These are phyloP conservation scores for Stemphylium lycopersici DNA, from an alignment of 2,329 filamentous ascomycete genomes.

Conservation along the genomic window DNA sequence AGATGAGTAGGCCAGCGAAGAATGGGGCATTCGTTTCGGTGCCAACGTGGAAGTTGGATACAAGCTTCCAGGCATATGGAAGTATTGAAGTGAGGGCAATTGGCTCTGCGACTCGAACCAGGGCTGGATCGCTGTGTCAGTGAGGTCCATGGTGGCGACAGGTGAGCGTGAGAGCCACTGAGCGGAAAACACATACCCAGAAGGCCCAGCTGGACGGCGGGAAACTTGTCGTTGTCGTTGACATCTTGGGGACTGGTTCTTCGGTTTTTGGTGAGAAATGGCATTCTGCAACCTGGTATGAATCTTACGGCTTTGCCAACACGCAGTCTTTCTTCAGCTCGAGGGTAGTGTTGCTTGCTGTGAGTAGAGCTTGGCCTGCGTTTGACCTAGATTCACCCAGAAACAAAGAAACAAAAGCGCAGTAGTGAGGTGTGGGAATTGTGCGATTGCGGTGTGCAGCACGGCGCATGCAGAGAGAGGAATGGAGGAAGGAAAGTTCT, in stretches of 20 bases:
- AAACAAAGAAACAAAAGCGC: slow-evolving; percentile 6
- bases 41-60: slow-evolving; percentile 45
- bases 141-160: neutral
- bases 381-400: slow-evolving; percentile 12
- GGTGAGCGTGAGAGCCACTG: neutral
- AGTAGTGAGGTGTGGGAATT: neutral
- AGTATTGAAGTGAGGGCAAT: slow-evolving; percentile 94
- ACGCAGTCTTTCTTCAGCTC: slow-evolving; percentile 24
- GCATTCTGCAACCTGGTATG: slow-evolving; percentile 59
- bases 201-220: slow-evolving; percentile 79
- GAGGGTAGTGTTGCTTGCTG: slow-evolving; percentile 8
- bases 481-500: slow-evolving; percentile 15
- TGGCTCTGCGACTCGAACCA: slow-evolving; percentile 89
- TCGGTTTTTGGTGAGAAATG: slow-evolving; percentile 62
- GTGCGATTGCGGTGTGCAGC: slow-evolving; percentile 1
- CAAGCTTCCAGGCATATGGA: slow-evolving; percentile 66
- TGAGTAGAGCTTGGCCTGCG: slow-evolving; percentile 22
- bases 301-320: slow-evolving; percentile 57
- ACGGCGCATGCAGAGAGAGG: slow-evolving; percentile 2
- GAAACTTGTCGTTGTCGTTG: slow-evolving; percentile 68
- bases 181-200: slow-evolving; percentile 65
- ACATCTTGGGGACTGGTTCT: slow-evolving; percentile 65
- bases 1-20: slow-evolving; percentile 85
- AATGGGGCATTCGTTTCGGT: slow-evolving; percentile 67
- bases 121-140: slow-evolving; percentile 61